Evolutionary conservation across 2,329 filamentous ascomycete species (phyloP), one percentile per base, ranked within the genome.

Genomic region (Dothidotthia symphoricarpi): DNA sequence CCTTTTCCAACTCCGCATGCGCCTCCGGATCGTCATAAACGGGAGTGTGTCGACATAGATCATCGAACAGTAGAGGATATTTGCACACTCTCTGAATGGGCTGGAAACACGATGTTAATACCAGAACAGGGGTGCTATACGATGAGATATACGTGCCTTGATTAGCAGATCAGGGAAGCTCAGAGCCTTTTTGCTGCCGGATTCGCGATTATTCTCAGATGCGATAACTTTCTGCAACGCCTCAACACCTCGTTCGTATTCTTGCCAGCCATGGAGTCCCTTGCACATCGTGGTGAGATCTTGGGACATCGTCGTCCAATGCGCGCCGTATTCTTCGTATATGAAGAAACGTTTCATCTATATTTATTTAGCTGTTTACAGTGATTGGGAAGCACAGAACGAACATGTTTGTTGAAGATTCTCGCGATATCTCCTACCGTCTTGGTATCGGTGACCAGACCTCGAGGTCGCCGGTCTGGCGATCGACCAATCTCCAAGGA

Each of bases 41-140:
- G 2, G 88, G 87, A 0, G 90, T 96, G 50, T 84, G 78, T 56
- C 85, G 90, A 43, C 90, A 75, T 7, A 98, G 74, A 56, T 96
- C 88, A 4, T 82, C 77, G 57, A 97, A 90, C 2, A 97, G 73
- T 3, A 98, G 73, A 9, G 88, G 88, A 59, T 97, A 97, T 69
- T 86, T 88, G 71, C 88, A 95, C 15, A 96, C 79, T 38, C 91
- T 80, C 67, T 98, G 91, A 14, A 96, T 90, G 0, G 91, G 93
- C 87, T 95, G 37, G 12, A 19, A 10, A 14, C 6, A 11, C n/a
- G 36, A 31, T 33, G 16, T 34, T 17, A 43, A 11, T 7, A 28
- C 15, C 9, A 3, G 14, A n/a, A 15, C 5, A 22, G 32, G 10
- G 24, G 17, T 19, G 13, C 11, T 6, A 22, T 22, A 9, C 10